phyloP scores from a whole-genome alignment of 345 rosid species.

The Triadica sebifera region DNA sequence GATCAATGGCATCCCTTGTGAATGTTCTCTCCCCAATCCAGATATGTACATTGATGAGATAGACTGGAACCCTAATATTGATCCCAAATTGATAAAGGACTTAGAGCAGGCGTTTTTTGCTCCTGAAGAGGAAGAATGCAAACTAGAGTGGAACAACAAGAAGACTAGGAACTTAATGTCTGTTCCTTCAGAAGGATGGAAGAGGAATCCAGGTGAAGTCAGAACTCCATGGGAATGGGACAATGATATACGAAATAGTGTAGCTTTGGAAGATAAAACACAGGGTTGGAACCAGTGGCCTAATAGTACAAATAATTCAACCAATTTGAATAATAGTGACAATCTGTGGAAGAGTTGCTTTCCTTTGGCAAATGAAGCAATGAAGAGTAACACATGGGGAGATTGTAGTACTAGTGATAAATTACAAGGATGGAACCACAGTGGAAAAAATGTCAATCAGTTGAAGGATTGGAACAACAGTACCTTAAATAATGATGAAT shows the following conservation, averaged over 20 bases:
- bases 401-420: background rate
- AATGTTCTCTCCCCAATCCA: constrained; percentile 61
- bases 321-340: constrained; percentile 16
- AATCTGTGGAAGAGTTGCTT: constrained; percentile 46
- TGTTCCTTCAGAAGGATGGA: constrained; percentile 28
- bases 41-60: constrained; percentile 56
- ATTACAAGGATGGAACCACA: constrained; percentile 18
- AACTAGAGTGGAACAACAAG: constrained; percentile 25
- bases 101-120: constrained; percentile 53
- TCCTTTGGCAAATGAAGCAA: constrained; percentile 31
- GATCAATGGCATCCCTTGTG: constrained; percentile 48
- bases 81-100: constrained; percentile 58
- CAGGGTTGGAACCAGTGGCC: constrained; percentile 36
- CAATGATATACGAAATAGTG: constrained; percentile 10
- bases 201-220: constrained; percentile 19
- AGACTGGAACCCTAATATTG: constrained; percentile 67
- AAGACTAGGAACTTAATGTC: constrained; percentile 12
- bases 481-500: constrained; percentile 19
- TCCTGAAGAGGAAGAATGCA: constrained; percentile 37
- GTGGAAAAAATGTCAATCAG: constrained; percentile 9
- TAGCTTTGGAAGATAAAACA: constrained; percentile 18
- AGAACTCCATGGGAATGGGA: constrained; percentile 41
- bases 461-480: constrained; percentile 8
- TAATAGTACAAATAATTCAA: constrained; percentile 14
- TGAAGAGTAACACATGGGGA: constrained; percentile 23